Base-by-base conservation (phyloP, 129 eudicot species). In the Lactuca sativa region DNA sequence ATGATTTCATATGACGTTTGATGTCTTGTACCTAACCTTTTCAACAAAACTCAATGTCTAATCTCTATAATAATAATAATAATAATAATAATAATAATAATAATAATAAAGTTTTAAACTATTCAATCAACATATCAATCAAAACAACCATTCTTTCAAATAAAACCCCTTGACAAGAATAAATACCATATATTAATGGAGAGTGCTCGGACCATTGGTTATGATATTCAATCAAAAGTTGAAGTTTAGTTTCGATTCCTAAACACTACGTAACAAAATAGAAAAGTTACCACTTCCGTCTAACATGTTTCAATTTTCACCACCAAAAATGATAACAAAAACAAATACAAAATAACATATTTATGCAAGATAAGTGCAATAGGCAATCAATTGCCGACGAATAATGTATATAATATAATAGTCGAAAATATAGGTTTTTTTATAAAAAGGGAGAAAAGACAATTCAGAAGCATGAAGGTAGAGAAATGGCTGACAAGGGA, bases 401-500 rank as follows among this genome's bases (percentile, higher is more conserved):
- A 25, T 25, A 0, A 25, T 1, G 30, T 25, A 8, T 43, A 43
- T 43, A 43, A 8, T 43, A 43, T 43, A 43, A 9, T 43, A 43
- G 52, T 47, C 5, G 52, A 47, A 44, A 47, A 2, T 11, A 47
- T 1, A 10, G 52, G 52, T 47, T 47, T 10, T 10, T 15, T 25
- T 14, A 53, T 51, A 51, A 51, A 15, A n/a, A 53, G 31, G 3
- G 9, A 53, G 58, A 63, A 62, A 63, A 9, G 79, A 74, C 79
- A 74, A 48, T 44, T 56, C 38, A 72, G 72, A 57, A 64, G 64
- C 56, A 54, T 52, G 71, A 62, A 54, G 9, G 21, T 51, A 47
- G 70, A 48, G 52, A 72, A 51, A 51, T 30, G 49, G 13, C 72
- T 74, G 73, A 74, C 79, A 66, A 47, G 7, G 15, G 52, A 47